These are phyloP conservation scores for Arthrobotrys musiformis DNA, from an alignment of 2,329 filamentous ascomycete species.

Conservation along the genomic window DNA sequence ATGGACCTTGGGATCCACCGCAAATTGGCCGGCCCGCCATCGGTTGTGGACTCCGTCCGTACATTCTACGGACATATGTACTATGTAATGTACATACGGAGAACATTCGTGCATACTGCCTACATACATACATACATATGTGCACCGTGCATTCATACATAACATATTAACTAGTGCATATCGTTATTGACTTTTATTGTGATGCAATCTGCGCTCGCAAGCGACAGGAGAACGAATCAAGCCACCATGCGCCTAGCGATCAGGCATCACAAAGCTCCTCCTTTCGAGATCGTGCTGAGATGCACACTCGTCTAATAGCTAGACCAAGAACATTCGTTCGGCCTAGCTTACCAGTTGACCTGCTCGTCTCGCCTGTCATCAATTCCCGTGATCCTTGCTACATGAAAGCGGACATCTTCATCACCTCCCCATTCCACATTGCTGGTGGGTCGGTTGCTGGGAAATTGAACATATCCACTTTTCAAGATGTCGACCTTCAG, in stretches of 20 bases:
- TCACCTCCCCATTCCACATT: slow-evolving; percentile 52
- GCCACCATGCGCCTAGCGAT: slow-evolving; percentile 49
- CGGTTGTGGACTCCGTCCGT: slow-evolving; percentile 2
- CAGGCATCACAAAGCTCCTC: slow-evolving; percentile 32
- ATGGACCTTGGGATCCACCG: slow-evolving; percentile 22
- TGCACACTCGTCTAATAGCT: slow-evolving; percentile 14
- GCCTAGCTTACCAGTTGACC: slow-evolving; percentile 30
- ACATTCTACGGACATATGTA: background rate
- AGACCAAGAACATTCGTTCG: slow-evolving; percentile 45
- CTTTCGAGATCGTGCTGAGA: slow-evolving; percentile 23
- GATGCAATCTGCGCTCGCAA: slow-evolving; percentile 13
- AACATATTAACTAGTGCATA: background rate
- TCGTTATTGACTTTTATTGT: slow-evolving; percentile 14
- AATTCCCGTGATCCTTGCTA: slow-evolving; percentile 7
- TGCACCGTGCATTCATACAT: background rate
- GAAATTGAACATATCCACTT: slow-evolving; percentile 58
- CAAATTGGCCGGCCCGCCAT: slow-evolving; percentile 33
- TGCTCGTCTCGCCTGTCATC: slow-evolving; percentile 35
- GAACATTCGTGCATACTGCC: background rate
- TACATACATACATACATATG: slow-evolving; percentile 1
- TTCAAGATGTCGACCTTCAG: slow-evolving; percentile 56
- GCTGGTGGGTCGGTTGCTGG: slow-evolving; percentile 58
- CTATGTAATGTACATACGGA: background rate
- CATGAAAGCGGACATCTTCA: slow-evolving; percentile 38
- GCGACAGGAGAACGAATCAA: slow-evolving; percentile 34